Conservation (phyloP, 768 basidiomycete species). For the Tulasnella sp. region DNA sequence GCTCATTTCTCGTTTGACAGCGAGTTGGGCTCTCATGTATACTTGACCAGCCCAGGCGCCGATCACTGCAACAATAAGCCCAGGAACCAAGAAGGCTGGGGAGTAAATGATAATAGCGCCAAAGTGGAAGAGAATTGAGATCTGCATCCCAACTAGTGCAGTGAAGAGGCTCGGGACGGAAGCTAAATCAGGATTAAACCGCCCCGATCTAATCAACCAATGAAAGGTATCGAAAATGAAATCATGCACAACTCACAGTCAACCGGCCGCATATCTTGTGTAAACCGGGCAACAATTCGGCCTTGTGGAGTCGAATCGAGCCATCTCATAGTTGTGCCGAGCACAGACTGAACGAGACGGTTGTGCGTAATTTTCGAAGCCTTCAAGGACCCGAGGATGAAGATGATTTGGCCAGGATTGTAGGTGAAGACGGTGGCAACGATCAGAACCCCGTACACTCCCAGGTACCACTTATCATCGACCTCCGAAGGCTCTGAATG, state of each 20-base stretch:
- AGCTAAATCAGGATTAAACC: not conserved
- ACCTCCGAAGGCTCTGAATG: conserved; percentile 37
- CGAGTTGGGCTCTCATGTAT: conserved; percentile 40
- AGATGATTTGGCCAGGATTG: conserved; percentile 39
- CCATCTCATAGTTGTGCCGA: conserved; percentile 52
- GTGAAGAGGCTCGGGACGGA: not conserved
- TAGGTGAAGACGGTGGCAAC: conserved; percentile 37
- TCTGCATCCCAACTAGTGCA: conserved; percentile 21
- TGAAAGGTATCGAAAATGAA: not conserved
- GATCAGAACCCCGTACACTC: conserved; percentile 42
- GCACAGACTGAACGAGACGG: conserved; percentile 49
- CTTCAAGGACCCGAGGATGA: conserved; percentile 47
- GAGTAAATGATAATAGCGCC: conserved; percentile 29
- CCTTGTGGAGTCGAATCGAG: conserved; percentile 32
- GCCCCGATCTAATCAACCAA: not conserved
- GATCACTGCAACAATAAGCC: conserved; percentile 29
- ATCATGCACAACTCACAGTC: conserved; percentile 17
- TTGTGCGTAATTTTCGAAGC: conserved; percentile 55
- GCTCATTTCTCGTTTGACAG: conserved; percentile 40
- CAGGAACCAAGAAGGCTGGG: conserved; percentile 30
- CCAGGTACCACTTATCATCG: conserved; percentile 43
- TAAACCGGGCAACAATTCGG: conserved; percentile 32
- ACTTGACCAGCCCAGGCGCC: conserved; percentile 37
- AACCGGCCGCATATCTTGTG: conserved; percentile 29
- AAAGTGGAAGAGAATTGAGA: conserved; percentile 31